Conservation (phyloP, 345 rosid species). For the Linum lewisii region DNA sequence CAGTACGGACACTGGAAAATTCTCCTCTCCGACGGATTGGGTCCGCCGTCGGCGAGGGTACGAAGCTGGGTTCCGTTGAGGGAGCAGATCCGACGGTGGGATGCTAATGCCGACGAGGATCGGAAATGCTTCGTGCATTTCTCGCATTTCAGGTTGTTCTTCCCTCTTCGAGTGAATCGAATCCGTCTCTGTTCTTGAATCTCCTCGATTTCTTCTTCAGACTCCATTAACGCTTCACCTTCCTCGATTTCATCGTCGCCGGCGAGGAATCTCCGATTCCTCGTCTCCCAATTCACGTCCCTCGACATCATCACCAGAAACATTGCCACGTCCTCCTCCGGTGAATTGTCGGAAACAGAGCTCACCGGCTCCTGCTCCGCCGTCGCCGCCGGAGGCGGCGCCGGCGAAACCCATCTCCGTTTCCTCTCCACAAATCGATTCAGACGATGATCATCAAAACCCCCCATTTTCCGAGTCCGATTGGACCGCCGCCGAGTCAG, state of each 20-base stretch:
- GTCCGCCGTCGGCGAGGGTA: conserved; percentile 24
- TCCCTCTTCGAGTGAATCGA: conserved; percentile 19
- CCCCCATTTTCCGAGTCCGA: conserved; percentile 28
- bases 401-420: background rate
- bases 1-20: conserved; percentile 80
- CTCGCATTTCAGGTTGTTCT: conserved; percentile 54
- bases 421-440: background rate
- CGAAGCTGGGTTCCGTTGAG: no score
- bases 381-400: conserved; percentile 19
- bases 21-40: conserved; percentile 25
- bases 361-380: conserved; percentile 57
- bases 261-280: conserved; percentile 11
- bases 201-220: conserved; percentile 28
- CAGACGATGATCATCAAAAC: conserved; percentile 18
- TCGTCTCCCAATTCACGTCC: conserved; percentile 55
- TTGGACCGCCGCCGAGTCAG: conserved; percentile 59
- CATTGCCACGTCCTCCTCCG: conserved; percentile 86
- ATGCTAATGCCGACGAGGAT: conserved; percentile 90
- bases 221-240: conserved; percentile 14
- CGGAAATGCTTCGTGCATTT: conserved; percentile 71
- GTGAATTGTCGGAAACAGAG: conserved; percentile 63
- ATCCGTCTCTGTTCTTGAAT: no score
- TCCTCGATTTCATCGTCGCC: conserved; percentile 1
- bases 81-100: conserved; percentile 44
- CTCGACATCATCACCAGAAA: conserved; percentile 91